Conservation (phyloP, 2,329 filamentous ascomycete species). For the Mollisia scopiformis region DNA sequence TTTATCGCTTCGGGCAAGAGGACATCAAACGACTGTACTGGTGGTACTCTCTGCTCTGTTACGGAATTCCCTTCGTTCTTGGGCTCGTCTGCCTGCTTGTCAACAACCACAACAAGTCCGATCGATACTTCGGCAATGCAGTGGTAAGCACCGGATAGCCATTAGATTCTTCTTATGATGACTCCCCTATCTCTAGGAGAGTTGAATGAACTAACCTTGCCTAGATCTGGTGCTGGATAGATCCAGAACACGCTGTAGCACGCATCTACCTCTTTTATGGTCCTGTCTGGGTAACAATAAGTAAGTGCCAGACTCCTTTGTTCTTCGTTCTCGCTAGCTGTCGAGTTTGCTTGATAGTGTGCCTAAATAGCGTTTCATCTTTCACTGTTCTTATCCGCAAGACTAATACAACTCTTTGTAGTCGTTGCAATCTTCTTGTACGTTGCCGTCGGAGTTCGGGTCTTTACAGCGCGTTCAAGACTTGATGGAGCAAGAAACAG, state of each 20-base stretch:
- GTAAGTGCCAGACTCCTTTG: too few relatives aligned
- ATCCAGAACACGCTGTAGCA: constrained; percentile 66
- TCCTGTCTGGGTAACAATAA: constrained; percentile 67
- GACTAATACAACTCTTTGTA: too few relatives aligned
- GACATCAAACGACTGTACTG: constrained; percentile 56
- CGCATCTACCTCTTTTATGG: constrained; percentile 77
- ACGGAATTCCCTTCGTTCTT: constrained; percentile 58
- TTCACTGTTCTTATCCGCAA: too few relatives aligned
- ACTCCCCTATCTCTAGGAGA: not conserved
- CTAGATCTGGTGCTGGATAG: constrained; percentile 80
- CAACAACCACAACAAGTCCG: constrained; percentile 36
- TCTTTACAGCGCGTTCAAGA: constrained; percentile 68
- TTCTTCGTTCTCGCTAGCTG: too few relatives aligned
- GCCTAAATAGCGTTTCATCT: too few relatives aligned
- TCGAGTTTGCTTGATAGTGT: too few relatives aligned
- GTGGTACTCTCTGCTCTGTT: constrained; percentile 56
- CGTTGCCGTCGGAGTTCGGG: constrained; percentile 63
- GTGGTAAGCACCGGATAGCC: constrained; percentile 25
- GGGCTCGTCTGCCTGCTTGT: constrained; percentile 57
- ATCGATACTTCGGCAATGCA: constrained; percentile 45
- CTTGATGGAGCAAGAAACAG: constrained; percentile 47
- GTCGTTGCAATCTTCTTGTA: constrained; percentile 67
- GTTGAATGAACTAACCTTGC: constrained; percentile 57
- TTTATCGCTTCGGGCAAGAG: constrained; percentile 52
- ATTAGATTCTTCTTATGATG: not conserved